Evolutionary conservation across 2,329 filamentous ascomycete species (phyloP).

Genomic region (Sporothrix mexicana): DNA sequence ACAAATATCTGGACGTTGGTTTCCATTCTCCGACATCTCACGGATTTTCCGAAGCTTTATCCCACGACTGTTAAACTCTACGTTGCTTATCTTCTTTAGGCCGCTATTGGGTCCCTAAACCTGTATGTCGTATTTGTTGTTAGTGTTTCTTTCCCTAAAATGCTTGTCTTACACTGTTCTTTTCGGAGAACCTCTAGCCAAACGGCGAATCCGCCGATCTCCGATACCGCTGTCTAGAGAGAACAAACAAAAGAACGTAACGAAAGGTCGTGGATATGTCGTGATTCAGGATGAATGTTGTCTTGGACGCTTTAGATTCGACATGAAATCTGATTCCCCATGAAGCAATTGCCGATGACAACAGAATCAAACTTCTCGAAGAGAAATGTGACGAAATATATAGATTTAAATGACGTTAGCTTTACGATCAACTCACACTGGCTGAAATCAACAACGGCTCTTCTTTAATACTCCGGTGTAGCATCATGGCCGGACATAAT

Average conservation of each 20-base stretch:
- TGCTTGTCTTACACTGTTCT: not conserved
- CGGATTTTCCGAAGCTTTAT: slow-evolving; percentile 8
- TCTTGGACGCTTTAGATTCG: not conserved
- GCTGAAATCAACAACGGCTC: too few species aligned
- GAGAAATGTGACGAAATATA: too few species aligned
- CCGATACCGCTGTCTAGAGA: not conserved
- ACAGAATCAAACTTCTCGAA: not conserved
- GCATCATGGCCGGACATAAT: too few species aligned
- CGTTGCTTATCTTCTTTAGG: slow-evolving; percentile 16
- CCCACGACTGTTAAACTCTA: not conserved
- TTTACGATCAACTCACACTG: too few species aligned
- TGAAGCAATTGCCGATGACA: too few species aligned
- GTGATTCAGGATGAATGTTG: not conserved
- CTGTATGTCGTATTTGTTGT: not conserved
- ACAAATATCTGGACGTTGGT: not conserved
- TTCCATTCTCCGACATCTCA: slow-evolving; percentile 10
- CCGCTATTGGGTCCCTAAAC: not conserved
- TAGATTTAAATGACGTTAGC: too few species aligned
- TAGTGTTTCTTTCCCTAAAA: not conserved
- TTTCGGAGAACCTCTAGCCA: not conserved
- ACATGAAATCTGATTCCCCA: too few species aligned
- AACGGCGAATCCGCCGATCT: slow-evolving; percentile 8
- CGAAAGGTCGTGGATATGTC: not conserved
- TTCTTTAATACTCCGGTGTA: too few species aligned
- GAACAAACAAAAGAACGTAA: not conserved